Base-by-base conservation (phyloP, 257 asterid genomes). In the Nicotiana undulata region DNA sequence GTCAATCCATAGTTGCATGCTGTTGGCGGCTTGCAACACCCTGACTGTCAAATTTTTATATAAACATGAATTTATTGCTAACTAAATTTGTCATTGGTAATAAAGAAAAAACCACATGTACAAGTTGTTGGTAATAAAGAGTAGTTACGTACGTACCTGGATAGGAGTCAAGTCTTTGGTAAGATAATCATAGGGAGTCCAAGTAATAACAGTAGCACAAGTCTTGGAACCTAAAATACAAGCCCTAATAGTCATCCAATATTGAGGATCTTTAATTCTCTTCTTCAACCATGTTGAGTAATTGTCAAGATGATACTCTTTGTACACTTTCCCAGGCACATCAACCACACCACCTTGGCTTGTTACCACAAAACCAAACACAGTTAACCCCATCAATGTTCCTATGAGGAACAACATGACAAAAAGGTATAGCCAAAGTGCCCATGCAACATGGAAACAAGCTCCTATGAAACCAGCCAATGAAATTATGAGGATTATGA, bases 11-110 rank as follows among this genome's bases (percentile, higher is more conserved):
- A 96, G 82, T 88, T 88, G 92, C 99, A 96, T 10, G 94, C 44
- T 1, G 97, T 94, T 6, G 99, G 99, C 5, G 99, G 99, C 86
- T 96, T 96, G 90, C 99, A 96, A 75, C 98, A 96, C 2, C 98
- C 99, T 26, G 99, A 96, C 99, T 95, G 86, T 84, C 81, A 67
- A 37, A 37, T 37, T 6, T 37, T 37, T 37, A 37, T 7, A 26
- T 26, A 26, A 26, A 26, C 28, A 26, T 26, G 28, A 26, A 26
- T 26, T 26, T 26, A n/a, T n/a, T n/a, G n/a, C n/a, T n/a, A n/a
- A 13, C 15, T 9, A 63, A 26, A 4, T 11, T 63, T 63, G 2
- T 26, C 4, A 18, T 26, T 26, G n/a, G n/a, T 1, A 37, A 8
- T n/a, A 10, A 20, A n/a, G 31, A 10, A 11, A n/a, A 4, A 5